Evolutionary conservation across 257 asterid genomes (phyloP).

Genomic region (Osmanthus fragrans): DNA sequence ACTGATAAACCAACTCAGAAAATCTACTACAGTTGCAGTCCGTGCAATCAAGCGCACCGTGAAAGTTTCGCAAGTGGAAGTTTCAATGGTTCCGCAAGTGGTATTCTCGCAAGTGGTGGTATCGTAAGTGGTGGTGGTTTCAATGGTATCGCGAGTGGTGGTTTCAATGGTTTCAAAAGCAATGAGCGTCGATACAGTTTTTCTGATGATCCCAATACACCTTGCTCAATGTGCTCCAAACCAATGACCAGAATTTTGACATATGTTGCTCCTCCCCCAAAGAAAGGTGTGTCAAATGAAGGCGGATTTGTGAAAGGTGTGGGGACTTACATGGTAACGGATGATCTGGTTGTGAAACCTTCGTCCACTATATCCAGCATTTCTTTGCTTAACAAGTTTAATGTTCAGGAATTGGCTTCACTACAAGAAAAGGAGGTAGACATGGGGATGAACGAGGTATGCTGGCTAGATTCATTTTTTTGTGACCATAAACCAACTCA

Average conservation of each 20-base stretch:
- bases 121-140: no score
- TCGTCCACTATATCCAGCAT: conserved; percentile 31
- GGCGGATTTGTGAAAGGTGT: conserved; percentile 28
- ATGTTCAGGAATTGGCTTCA: conserved; percentile 18
- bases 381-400: conserved; percentile 19
- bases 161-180: no score
- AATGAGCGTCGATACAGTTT: neutral
- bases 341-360: conserved; percentile 36
- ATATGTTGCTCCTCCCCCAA: neutral
- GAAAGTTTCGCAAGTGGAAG: no score
- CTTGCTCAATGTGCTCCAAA: neutral
- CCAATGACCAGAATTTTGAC: neutral
- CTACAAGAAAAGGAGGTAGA: conserved; percentile 20
- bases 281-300: neutral
- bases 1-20: neutral
- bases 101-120: no score
- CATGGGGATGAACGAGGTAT: conserved; percentile 31
- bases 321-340: conserved; percentile 35
- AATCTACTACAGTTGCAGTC: neutral
- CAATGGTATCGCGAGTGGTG: no score
- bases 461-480: neutral
- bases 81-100: no score
- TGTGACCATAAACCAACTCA: neutral
- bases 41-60: neutral
- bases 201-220: conserved; percentile 3